Conservation (phyloP, 495 filamentous ascomycete species). For the Talaromyces wortmannii region DNA sequence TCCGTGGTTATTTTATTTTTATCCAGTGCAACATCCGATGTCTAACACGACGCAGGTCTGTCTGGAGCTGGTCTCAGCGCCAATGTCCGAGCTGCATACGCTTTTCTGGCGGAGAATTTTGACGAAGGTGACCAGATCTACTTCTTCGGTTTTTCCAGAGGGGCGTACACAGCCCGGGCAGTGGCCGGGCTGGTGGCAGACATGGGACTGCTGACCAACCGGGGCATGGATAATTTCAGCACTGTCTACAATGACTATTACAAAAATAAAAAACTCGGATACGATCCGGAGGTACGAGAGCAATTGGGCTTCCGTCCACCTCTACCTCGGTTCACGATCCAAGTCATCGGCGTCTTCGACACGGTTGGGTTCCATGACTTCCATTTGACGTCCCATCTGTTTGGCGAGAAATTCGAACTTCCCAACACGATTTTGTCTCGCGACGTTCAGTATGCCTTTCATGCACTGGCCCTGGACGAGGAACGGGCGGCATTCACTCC, state of each 20-base stretch:
- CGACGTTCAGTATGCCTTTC: constrained; percentile 51
- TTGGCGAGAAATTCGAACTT: constrained; percentile 19
- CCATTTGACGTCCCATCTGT: constrained; percentile 11
- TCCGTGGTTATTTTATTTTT: background rate
- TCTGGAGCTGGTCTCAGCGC: constrained; percentile 31
- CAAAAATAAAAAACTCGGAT: constrained; percentile 18
- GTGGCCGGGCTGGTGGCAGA: constrained; percentile 47
- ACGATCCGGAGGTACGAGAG: constrained; percentile 13
- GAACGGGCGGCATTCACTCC: constrained; percentile 43
- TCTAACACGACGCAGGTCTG: constrained; percentile 10
- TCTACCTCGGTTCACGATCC: constrained; percentile 25
- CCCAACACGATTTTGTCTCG: constrained; percentile 20
- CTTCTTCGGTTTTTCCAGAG: constrained; percentile 55
- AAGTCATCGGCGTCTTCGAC: constrained; percentile 53
- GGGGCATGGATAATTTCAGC: constrained; percentile 34
- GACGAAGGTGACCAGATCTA: constrained; percentile 48
- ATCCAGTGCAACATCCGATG: background rate
- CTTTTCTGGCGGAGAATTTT: constrained; percentile 45
- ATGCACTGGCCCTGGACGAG: constrained; percentile 55
- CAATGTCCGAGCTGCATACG: constrained; percentile 44
- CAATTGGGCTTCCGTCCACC: constrained; percentile 10
- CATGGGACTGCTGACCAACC: constrained; percentile 37
- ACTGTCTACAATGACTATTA: constrained; percentile 43
- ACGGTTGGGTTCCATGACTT: constrained; percentile 45
- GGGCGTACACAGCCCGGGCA: constrained; percentile 51